Percentiles rank a stretch among this genome's conserved stretches.
These are phyloP conservation scores for Alternaria conjuncta DNA, from an alignment of 2,329 filamentous ascomycete species.

Conservation along the genomic window DNA sequence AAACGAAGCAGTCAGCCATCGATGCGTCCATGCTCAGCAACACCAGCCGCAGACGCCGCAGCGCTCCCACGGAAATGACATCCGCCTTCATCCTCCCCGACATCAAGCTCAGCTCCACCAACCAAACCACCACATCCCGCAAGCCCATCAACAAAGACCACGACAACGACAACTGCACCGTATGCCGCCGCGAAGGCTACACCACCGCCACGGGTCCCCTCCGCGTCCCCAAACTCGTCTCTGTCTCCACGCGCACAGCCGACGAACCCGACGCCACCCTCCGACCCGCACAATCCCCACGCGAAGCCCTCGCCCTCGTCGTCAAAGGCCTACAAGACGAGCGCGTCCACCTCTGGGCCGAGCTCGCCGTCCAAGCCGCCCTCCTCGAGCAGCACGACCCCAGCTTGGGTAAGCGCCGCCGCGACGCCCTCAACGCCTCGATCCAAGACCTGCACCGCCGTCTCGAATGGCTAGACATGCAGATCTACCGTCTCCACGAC, in stretches of 20 bases:
- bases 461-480: slow-evolving; percentile 76
- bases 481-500: slow-evolving; percentile 84
- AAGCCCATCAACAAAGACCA: slow-evolving; percentile 52
- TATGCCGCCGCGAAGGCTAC: slow-evolving; percentile 58
- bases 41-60: slow-evolving; percentile 58
- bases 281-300: slow-evolving; percentile 69
- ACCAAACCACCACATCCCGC: slow-evolving; percentile 28
- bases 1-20: slow-evolving; percentile 35
- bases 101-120: slow-evolving; percentile 58
- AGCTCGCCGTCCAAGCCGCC: slow-evolving; percentile 67
- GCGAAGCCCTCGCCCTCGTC: slow-evolving; percentile 77
- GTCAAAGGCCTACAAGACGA: slow-evolving; percentile 85
- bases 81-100: slow-evolving; percentile 70
- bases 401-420: slow-evolving; percentile 67
- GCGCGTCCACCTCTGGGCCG: slow-evolving; percentile 74
- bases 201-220: slow-evolving; percentile 38
- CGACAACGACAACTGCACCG: slow-evolving; percentile 62
- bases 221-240: slow-evolving; percentile 57
- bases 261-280: slow-evolving; percentile 66
- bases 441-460: slow-evolving; percentile 68
- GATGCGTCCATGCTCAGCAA: slow-evolving; percentile 56
- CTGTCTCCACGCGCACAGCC: slow-evolving; percentile 58
- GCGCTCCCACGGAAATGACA: slow-evolving; percentile 62
- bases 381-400: slow-evolving; percentile 67
- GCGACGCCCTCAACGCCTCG: slow-evolving; percentile 65